phyloP scores from a whole-genome alignment of 352 stramenopile genomes.

The Globisporangium megalacanthum region DNA sequence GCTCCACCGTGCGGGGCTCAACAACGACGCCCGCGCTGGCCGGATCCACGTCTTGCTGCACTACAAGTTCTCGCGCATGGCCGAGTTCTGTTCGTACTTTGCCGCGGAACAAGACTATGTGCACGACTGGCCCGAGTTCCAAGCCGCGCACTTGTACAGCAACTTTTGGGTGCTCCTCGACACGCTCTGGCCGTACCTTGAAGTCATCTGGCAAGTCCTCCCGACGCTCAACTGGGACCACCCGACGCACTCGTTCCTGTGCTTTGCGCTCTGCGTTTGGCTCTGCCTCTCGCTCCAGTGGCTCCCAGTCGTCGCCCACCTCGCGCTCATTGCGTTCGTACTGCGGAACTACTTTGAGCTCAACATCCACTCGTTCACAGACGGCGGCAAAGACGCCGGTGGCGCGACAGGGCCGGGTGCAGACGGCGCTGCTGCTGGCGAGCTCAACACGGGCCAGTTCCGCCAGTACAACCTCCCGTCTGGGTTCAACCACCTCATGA shows the following conservation, averaged over 20 bases:
- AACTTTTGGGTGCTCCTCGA: slow-evolving; percentile 86
- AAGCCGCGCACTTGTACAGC: slow-evolving; percentile 77
- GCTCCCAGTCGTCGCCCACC: slow-evolving; percentile 73
- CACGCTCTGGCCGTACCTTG: slow-evolving; percentile 80
- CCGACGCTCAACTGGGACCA: slow-evolving; percentile 84
- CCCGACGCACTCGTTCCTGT: slow-evolving; percentile 79
- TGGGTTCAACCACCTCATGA: slow-evolving; percentile 85
- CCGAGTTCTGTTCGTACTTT: slow-evolving; percentile 82
- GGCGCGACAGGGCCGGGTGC: not conserved
- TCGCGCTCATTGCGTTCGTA: slow-evolving; percentile 74
- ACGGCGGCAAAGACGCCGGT: slow-evolving; percentile 30
- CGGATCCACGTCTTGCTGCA: slow-evolving; percentile 81
- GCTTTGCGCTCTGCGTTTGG: slow-evolving; percentile 81
- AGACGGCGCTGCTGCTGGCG: slow-evolving; percentile 14
- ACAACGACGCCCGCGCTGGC: slow-evolving; percentile 76
- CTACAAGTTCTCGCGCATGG: slow-evolving; percentile 85
- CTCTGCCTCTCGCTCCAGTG: slow-evolving; percentile 79
- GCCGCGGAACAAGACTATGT: slow-evolving; percentile 60
- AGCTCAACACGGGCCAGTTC: slow-evolving; percentile 38
- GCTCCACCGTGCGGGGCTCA: slow-evolving; percentile 69
- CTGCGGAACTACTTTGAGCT: slow-evolving; percentile 84
- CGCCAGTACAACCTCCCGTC: slow-evolving; percentile 76
- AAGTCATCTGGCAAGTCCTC: slow-evolving; percentile 78
- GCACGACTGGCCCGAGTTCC: slow-evolving; percentile 79
- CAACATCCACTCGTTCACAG: slow-evolving; percentile 76